A percentile compares a stretch with the other conserved stretches of the same genome.
These are phyloP conservation scores for Helotiales sp. DNA, from an alignment of 2,329 filamentous ascomycete species.

Conservation along the genomic window DNA sequence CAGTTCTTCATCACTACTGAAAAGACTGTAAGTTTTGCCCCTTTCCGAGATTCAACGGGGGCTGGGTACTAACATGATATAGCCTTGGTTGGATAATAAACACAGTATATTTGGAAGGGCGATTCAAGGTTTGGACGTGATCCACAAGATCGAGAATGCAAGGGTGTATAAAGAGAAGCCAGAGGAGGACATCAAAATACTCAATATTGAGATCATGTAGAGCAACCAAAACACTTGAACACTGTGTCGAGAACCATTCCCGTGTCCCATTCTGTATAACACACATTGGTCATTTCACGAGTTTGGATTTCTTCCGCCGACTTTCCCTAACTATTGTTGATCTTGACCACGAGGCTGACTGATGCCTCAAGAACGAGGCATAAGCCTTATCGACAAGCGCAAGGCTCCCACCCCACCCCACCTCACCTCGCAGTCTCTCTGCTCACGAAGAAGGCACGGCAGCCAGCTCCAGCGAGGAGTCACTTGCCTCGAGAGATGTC, in stretches of 20 bases:
- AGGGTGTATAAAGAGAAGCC: conserved; percentile 89
- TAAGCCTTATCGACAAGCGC: too few species aligned
- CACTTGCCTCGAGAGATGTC: background rate
- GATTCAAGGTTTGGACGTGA: conserved; percentile 86
- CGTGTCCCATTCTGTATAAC: too few species aligned
- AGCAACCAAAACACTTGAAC: background rate
- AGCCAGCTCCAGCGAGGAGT: background rate
- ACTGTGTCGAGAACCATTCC: too few species aligned
- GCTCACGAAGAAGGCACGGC: background rate
- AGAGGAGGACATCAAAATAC: conserved; percentile 94
- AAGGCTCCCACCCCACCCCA: background rate
- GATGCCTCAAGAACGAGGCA: too few species aligned
- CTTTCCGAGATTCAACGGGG: too few species aligned
- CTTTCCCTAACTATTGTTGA: background rate
- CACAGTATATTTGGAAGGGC: conserved; percentile 95
- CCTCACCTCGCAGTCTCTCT: background rate
- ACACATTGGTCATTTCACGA: too few species aligned
- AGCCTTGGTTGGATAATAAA: conserved; percentile 92
- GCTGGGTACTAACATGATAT: conserved; percentile 16
- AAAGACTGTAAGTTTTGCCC: conserved; percentile 67
- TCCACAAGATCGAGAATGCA: conserved; percentile 92
- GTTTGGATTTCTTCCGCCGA: too few species aligned
- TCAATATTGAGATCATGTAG: conserved; percentile 65
- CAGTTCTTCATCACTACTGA: conserved; percentile 99
- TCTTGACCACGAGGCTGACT: background rate